Base-by-base conservation (phyloP, 331 rosid species). In the Rosa hybrid region DNA sequence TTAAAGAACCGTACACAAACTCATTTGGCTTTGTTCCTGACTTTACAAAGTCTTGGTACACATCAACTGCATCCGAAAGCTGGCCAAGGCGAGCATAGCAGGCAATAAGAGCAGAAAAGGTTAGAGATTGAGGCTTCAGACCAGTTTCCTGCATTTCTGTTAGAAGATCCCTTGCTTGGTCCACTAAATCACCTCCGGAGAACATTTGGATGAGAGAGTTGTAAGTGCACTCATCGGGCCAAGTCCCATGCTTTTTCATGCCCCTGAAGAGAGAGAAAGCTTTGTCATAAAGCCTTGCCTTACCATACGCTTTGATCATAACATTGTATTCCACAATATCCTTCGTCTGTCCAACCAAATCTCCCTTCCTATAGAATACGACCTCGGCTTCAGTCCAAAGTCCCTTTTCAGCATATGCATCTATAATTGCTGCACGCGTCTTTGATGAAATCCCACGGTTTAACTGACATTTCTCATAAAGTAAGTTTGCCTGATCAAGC, bases 271-370 rank as follows among this genome's bases (percentile, higher is more conserved):
- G 89, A 84, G 82, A 80, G 48, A 90, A 51, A 17, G 97, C 96
- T 83, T 90, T 88, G 50, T 93, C 93, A 64, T 89, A 89, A 59
- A 90, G 94, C 80, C 87, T 86, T 54, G 87, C 90, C 83, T 76
- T 92, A 39, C 98, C 99, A 77, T 89, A 95, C 50, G 96, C 98
- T 85, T 95, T 95, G 74, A 95, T 81, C 99, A 93, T 88, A 82
- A 93, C 92, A 45, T 95, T 95, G 80, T 86, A 91, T 80, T 95
- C 99, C 34, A 89, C 27, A 76, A 90, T 85, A 81, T 86, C 93
- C 88, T 87, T 90, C 34, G 71, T 51, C 84, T 83, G 82, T 59
- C 89, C 89, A 23, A 72, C 68, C 72, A 44, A 59, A 25, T 88
- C 90, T 84, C 87, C 85, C 82, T 81, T 83, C 86, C 91, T 67